Conservation (phyloP, 768 basidiomycete species). For the Steccherinum ochraceum region DNA sequence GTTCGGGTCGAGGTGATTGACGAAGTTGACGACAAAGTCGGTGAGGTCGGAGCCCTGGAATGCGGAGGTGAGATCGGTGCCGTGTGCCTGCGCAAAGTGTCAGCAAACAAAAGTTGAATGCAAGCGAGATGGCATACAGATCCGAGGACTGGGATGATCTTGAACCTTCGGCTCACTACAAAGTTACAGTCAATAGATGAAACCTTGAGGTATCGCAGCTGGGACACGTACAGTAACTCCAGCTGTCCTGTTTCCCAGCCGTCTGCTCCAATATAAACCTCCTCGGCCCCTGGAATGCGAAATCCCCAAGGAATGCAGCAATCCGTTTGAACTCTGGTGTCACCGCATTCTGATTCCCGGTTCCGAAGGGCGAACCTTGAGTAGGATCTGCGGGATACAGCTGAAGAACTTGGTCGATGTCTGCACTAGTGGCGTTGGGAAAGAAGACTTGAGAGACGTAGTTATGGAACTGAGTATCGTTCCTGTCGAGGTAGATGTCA, state of each 20-base stretch:
- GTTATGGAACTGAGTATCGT: conserved; percentile 10
- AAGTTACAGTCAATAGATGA: background rate
- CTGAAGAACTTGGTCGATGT: conserved; percentile 12
- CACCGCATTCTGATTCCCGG: conserved; percentile 37
- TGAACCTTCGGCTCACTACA: background rate
- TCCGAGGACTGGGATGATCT: background rate
- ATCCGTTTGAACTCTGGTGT: conserved; percentile 47
- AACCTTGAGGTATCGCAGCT: background rate
- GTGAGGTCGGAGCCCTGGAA: conserved; percentile 18
- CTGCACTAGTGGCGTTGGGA: conserved; percentile 10
- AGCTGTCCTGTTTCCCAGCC: conserved; percentile 33
- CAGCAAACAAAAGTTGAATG: background rate
- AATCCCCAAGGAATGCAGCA: conserved; percentile 45
- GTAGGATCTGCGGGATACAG: conserved; percentile 29
- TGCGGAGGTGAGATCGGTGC: conserved; percentile 16
- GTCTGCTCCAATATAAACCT: conserved; percentile 36
- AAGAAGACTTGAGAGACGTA: conserved; percentile 17
- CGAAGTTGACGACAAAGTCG: conserved; percentile 26
- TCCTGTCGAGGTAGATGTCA: conserved; percentile 9
- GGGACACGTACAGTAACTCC: conserved; percentile 33
- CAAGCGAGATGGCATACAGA: too few species aligned
- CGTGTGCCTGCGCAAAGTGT: background rate
- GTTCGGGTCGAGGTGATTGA: conserved; percentile 24
- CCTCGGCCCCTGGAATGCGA: conserved; percentile 43
- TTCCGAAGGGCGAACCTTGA: conserved; percentile 48